Conservation (phyloP, 805 yeast genomes). For the Candida patagonica region DNA sequence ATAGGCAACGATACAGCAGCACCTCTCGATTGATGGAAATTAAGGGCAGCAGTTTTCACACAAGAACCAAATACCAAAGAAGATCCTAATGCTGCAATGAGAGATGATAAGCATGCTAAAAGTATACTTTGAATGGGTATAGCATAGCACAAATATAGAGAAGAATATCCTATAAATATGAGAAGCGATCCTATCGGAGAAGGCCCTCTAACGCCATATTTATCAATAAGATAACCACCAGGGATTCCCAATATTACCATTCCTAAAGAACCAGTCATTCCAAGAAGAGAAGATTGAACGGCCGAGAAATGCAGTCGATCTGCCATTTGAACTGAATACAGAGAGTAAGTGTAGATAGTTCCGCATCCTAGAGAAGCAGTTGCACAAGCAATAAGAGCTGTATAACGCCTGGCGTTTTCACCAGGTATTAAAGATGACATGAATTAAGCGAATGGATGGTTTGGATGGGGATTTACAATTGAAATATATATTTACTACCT, state of each 20-base stretch:
- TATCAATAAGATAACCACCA: conserved; percentile 20
- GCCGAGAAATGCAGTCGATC: conserved; percentile 45
- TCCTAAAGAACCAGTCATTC: conserved; percentile 56
- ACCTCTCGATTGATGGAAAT: conserved; percentile 59
- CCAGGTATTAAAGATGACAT: too few species aligned
- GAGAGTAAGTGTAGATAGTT: conserved; percentile 59
- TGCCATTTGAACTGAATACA: conserved; percentile 66
- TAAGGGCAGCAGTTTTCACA: conserved; percentile 63
- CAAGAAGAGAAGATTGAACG: conserved; percentile 50
- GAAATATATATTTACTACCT: too few species aligned
- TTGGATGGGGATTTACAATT: too few species aligned
- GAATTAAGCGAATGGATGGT: too few species aligned
- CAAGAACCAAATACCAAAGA: conserved; percentile 56
- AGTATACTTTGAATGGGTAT: conserved; percentile 25
- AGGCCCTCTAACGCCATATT: conserved; percentile 26
- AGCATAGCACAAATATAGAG: conserved; percentile 41
- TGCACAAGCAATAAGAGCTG: conserved; percentile 12
- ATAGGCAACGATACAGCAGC: conserved; percentile 68
- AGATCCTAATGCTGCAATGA: conserved; percentile 56
- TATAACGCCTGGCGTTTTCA: not conserved
- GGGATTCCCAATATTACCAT: conserved; percentile 32
- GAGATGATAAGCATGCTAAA: conserved; percentile 33
- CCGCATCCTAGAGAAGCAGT: conserved; percentile 35
- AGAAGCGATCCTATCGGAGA: conserved; percentile 41
- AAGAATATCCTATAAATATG: conserved; percentile 46